Base-by-base conservation (phyloP, 306 rosid species). In the Cicer judaicum region DNA sequence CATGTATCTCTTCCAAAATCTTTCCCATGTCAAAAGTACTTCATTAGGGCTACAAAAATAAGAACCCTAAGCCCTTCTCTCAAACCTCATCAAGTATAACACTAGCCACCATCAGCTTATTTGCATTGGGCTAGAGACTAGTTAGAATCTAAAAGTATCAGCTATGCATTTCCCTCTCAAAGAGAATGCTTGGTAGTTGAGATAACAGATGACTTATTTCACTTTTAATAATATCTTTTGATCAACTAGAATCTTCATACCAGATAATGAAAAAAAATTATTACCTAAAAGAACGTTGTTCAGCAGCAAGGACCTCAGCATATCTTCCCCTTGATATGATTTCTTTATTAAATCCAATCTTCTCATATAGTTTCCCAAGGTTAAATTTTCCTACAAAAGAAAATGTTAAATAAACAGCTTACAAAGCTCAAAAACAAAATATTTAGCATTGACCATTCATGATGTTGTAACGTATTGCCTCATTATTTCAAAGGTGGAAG, bases 261-360 rank as follows among this genome's bases (percentile, higher is more conserved):
- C 42, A 29, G 49, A 73, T 55, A 52, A 73, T 46, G 41, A 44
- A 72, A 16, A 7, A 72, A 76, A 43, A 11, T 40, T 48, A 54
- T 86, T 87, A 90, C 98, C 90, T 91, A 81, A 91, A 91, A 78
- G 97, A 81, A 75, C 97, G 93, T 34, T 93, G 89, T 49, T 93
- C 96, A 41, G 97, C 96, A 54, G 91, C 88, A 73, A 87, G 78
- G 59, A 91, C 80, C 87, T 93, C 98, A 11, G 96, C 94, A 88
- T 84, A 93, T 83, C 77, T 91, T 86, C 98, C 98, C 83, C 96
- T 84, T 21, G 97, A 93, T 84, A 93, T 82, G 78, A 82, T 82
- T 84, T 94, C 96, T 81, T 91, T 94, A 87, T 85, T 91, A 82
- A 91, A 94, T 60, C 98, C 98, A 74, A 91, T 91, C 89, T 87